Base-by-base conservation (phyloP, 176 grass and related monocot genomes). In the Triticum monococcum region DNA sequence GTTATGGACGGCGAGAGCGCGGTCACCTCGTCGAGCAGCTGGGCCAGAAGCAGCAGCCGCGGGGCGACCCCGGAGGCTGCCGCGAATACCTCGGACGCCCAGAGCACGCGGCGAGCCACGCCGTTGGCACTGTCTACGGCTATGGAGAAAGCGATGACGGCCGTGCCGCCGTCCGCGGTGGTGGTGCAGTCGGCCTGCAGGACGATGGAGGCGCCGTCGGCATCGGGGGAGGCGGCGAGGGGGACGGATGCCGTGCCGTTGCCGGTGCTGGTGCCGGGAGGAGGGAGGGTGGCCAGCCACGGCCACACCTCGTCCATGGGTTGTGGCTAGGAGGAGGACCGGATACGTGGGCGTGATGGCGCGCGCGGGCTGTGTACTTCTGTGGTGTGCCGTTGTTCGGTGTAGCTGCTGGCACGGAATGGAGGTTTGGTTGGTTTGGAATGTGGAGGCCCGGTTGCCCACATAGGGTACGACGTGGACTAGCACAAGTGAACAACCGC, bases 251-350 rank as follows among this genome's bases (percentile, higher is more conserved):
- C 38, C 77, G 83, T 45, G 45, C 28, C 52, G 81, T 0, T 81
- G 36, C 88, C 50, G 81, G 1, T 81, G 37, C 88, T 24, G 35
- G 56, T 5, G 22, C 22, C 64, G 2, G 26, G 41, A 2, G 66
- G 76, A 43, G 83, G 79, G 77, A 68, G 75, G 77, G 74, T 90
- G 73, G 17, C 24, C 32, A 98, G 69, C 93, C 91, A 93, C 28
- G 91, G 78, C 95, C 95, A 98, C 52, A 93, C 84, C 64, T 93
- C 72, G 62, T 98, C 95, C 95, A 98, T 97, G 83, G 37, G 61
- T 43, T 72, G 72, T 78, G 60, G 22, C 43, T 60, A 78, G 73
- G 71, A 22, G 48, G 6, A 79, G 9, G 33, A 46, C 35, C 6
- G 48, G 41, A 54, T 83, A 25, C 64, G 81, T 79, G 74, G 65